Conservation (phyloP, 2,329 filamentous ascomycete genomes). For the Fusarium sublunatum region DNA sequence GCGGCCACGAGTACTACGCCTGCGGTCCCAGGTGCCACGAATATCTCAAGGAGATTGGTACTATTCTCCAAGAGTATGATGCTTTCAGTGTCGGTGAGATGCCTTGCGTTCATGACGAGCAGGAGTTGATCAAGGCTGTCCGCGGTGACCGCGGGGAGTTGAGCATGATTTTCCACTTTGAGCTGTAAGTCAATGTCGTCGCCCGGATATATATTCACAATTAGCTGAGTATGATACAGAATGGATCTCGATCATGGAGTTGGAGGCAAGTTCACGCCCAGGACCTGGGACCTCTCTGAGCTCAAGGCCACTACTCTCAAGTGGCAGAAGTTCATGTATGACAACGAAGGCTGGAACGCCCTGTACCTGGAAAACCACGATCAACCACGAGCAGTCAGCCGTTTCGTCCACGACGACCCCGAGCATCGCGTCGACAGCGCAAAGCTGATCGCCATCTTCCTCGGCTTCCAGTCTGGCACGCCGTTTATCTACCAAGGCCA, state of each 20-base stretch:
- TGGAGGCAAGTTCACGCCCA: constrained; percentile 57
- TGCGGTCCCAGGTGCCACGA: constrained; percentile 64
- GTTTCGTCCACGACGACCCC: constrained; percentile 63
- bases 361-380: constrained; percentile 76
- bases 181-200: constrained; percentile 57
- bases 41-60: constrained; percentile 58
- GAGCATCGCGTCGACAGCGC: constrained; percentile 61
- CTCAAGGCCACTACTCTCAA: constrained; percentile 65
- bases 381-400: constrained; percentile 68
- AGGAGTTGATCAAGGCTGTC: constrained; percentile 61
- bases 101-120: constrained; percentile 57
- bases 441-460: constrained; percentile 70
- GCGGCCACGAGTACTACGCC: constrained; percentile 60
- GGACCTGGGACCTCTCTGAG: constrained; percentile 60
- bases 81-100: constrained; percentile 66
- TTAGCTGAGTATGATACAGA: constrained; percentile 43
- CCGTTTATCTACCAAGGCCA: constrained; percentile 77
- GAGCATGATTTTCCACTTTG: constrained; percentile 80
- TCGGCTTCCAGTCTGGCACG: constrained; percentile 69
- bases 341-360: constrained; percentile 72
- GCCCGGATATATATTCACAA: neutral
- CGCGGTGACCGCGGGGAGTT: constrained; percentile 68
- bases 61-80: constrained; percentile 58
- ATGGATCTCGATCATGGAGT: constrained; percentile 62
- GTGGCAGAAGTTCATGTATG: constrained; percentile 70